These are phyloP conservation scores for Acidomyces sp. DNA, from an alignment of 495 filamentous ascomycete genomes.

Conservation along the genomic window DNA sequence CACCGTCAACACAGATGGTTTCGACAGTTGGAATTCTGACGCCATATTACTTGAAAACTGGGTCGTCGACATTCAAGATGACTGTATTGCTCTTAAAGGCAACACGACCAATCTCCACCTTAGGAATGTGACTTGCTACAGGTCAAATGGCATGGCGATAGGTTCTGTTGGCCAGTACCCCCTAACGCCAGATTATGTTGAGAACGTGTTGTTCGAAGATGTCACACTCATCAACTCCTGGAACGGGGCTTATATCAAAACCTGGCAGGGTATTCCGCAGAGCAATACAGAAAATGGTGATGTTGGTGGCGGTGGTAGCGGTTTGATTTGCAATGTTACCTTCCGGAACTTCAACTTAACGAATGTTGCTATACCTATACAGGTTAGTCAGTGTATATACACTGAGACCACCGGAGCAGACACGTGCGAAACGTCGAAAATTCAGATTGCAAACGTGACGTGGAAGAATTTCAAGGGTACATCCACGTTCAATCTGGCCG, in stretches of 20 bases:
- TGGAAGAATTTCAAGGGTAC: constrained; percentile 48
- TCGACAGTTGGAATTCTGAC: constrained; percentile 23
- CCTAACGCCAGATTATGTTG: constrained; percentile 29
- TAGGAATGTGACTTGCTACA: constrained; percentile 12
- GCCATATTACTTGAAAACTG: constrained; percentile 21
- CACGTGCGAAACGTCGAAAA: constrained; percentile 38
- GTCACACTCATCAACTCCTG: constrained; percentile 29
- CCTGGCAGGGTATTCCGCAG: constrained; percentile 27
- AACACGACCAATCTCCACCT: constrained; percentile 20
- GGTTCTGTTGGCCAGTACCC: constrained; percentile 38
- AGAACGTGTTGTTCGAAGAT: constrained; percentile 28
- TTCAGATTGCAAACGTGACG: constrained; percentile 32
- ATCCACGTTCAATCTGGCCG: constrained; percentile 39
- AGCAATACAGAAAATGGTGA: constrained; percentile 26
- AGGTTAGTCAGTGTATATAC: constrained; percentile 48
- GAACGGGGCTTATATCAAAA: constrained; percentile 27
- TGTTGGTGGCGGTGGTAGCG: constrained; percentile 27
- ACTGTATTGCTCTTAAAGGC: constrained; percentile 21
- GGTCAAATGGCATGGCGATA: constrained; percentile 27
- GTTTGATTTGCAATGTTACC: constrained; percentile 18
- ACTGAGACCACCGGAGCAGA: constrained; percentile 24
- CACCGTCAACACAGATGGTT: constrained; percentile 23
- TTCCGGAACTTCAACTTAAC: constrained; percentile 41
- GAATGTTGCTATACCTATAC: constrained; percentile 46
- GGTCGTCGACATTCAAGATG: constrained; percentile 21